A percentile compares a stretch with the other conserved stretches of the same genome.
phyloP scores from a whole-genome alignment of 75 land plant genomes.

The Pseudotsuga menziesii region DNA sequence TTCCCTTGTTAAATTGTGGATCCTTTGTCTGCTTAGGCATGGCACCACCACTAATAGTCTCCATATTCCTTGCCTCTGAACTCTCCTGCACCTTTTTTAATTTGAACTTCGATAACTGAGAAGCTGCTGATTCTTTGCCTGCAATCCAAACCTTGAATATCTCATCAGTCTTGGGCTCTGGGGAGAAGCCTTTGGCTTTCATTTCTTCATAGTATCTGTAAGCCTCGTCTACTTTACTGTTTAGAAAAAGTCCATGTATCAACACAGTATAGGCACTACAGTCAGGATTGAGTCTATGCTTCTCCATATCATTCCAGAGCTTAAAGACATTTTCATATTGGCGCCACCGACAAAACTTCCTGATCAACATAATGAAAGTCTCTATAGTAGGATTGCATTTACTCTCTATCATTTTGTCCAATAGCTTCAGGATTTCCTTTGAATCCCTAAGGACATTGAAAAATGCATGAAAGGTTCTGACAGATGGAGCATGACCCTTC shows the following conservation, averaged over 20 bases:
- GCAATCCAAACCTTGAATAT: constrained; percentile 38
- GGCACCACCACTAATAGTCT: too few relatives aligned
- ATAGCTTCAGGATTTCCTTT: constrained; percentile 58
- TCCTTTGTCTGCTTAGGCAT: too few relatives aligned
- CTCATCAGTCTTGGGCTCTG: constrained; percentile 48
- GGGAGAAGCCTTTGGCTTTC: constrained; percentile 35
- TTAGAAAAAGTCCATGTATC: constrained; percentile 60
- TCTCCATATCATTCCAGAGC: constrained; percentile 47
- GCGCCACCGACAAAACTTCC: constrained; percentile 46
- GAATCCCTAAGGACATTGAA: constrained; percentile 41
- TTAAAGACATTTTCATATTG: constrained; percentile 34
- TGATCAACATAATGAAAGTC: constrained; percentile 63
- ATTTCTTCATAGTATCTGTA: constrained; percentile 44
- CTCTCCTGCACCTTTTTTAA: neutral
- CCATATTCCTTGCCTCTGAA: too few relatives aligned
- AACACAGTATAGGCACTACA: constrained; percentile 46
- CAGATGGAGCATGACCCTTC: constrained; percentile 35
- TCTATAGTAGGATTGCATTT: constrained; percentile 52
- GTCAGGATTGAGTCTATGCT: constrained; percentile 35
- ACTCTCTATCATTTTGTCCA: constrained; percentile 60
- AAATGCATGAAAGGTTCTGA: constrained; percentile 48
- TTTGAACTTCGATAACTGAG: neutral
- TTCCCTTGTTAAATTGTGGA: too few relatives aligned
- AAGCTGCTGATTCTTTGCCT: constrained; percentile 7
- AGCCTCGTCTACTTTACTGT: constrained; percentile 51